Percentiles rank a stretch among this genome's conserved stretches.
Evolutionary conservation across 176 grass and related monocot species (phyloP).

Genomic region (Tuctoria greenei): DNA sequence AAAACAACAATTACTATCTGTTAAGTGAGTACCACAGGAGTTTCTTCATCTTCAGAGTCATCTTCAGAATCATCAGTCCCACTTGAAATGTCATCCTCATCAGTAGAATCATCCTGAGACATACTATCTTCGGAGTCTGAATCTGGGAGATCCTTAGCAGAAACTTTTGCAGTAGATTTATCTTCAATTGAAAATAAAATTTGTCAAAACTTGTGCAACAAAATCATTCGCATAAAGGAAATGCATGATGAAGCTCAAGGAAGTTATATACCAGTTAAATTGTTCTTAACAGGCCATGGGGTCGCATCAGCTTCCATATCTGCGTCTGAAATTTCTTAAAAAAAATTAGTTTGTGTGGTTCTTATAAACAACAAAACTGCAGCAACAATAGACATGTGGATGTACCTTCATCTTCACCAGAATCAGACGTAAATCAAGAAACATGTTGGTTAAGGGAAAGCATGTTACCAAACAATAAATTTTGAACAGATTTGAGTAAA

Average conservation of each 20-base stretch:
- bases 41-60: constrained; percentile 51
- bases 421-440: constrained; percentile 14
- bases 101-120: constrained; percentile 41
- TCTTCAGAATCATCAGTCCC: constrained; percentile 32
- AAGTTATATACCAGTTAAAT: constrained; percentile 8
- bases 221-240: constrained; percentile 14
- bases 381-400: neutral
- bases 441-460: constrained; percentile 23
- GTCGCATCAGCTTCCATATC: constrained; percentile 8
- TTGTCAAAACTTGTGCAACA: constrained; percentile 8
- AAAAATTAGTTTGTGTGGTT: neutral
- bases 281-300: neutral
- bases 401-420: constrained; percentile 28
- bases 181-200: constrained; percentile 13
- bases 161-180: constrained; percentile 28
- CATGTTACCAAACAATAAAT: neutral
- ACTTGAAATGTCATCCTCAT: constrained; percentile 15
- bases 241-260: neutral
- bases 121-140: constrained; percentile 32
- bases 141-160: neutral
- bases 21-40: no score
- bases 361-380: neutral
- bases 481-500: neutral
- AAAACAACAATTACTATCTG: neutral
- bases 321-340: constrained; percentile 34